Base-by-base conservation (phyloP, 139 green algal species). In the Klebsormidium nitens region DNA sequence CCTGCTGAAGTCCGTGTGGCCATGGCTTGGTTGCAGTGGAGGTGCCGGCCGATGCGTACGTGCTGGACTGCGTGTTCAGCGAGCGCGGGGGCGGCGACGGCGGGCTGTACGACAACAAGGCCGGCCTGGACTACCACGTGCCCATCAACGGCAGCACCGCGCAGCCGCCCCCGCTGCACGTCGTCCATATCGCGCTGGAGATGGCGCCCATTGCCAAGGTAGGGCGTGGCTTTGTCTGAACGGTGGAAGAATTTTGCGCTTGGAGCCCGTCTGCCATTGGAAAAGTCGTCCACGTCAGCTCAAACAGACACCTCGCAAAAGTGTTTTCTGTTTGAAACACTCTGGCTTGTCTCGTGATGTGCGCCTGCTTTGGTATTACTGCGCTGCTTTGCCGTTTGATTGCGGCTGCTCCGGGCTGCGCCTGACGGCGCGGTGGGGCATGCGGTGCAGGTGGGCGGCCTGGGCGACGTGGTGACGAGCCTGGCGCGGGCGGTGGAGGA, bases 161-260 rank as follows among this genome's bases (percentile, higher is more conserved):
- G 5, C 38, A 64, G 17, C 42, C 82, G 70, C 79, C 82, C 35
- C 72, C 76, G 19, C 83, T 98, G 64, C 83, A 84, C 65, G 73
- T 98, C 2, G 82, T 91, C 6, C 94, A 99, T 79, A 78, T 98
- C 2, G 86, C 93, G 2, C 88, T 96, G 1, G 93, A 99, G 83
- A 98, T 98, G 94, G 95, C 95, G 39, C 95, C 95, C 36, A 95
- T 99, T 68, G 91, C 91, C 32, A 99, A 99, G 89, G 91, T 78
- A 17, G 29, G 38, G 11, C 14, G 11, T 5, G n/a, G 8, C 42
- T 50, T 8, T 50, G 8, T 26, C 8, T 50, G 14, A n/a, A n/a
- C n/a, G n/a, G n/a, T n/a, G n/a, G n/a, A n/a, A n/a, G n/a, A n/a
- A n/a, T n/a, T n/a, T n/a, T n/a, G n/a, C n/a, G n/a, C n/a, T n/a